Base-by-base conservation (phyloP, 345 rosid genomes). In the Lepidium didymum region DNA sequence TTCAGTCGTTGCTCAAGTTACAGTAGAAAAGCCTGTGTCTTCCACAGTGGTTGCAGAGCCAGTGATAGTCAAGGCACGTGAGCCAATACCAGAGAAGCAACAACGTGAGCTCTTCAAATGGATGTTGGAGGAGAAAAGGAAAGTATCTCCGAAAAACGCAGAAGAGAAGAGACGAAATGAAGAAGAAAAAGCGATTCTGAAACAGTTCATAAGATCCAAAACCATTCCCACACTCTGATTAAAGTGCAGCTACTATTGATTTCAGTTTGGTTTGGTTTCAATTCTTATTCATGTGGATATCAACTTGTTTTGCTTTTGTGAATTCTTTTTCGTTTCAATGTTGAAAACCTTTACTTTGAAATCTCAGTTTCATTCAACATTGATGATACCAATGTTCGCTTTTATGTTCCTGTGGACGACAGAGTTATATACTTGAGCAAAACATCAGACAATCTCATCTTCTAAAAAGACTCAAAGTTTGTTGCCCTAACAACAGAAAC, bases 111-210 rank as follows among this genome's bases (percentile, higher is more conserved):
- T 93, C 44, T 86, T 82, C 81, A 90, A 88, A 78, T 85, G 97
- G 96, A 87, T 88, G 25, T 69, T 93, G 77, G 97, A 90, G 74
- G 97, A 93, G 87, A 90, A 88, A 77, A 79, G 99, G 78, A 93
- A 88, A 84, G 67, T 82, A 27, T 88, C 77, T 66, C 86, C 97
- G 2, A 82, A 75, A 76, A 85, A 84, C 74, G 60, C 88, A 1
- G 82, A 84, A 77, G 96, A 87, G 84, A 90, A 81, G 86, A 87
- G 85, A 64, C 81, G 64, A 45, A 75, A 87, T 10, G 95, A 90
- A 68, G 90, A 88, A 73, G 92, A 90, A 70, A 93, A 93, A 80
- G 92, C 92, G 13, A 66, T 88, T 61, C 88, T 93, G 43, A 90
- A 90, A 72, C 89, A 88, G 58, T 82, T 83, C 70, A 82, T 88